These are phyloP conservation scores for Corynascus novoguineensis DNA, from an alignment of 495 filamentous ascomycete genomes.

Conservation along the genomic window DNA sequence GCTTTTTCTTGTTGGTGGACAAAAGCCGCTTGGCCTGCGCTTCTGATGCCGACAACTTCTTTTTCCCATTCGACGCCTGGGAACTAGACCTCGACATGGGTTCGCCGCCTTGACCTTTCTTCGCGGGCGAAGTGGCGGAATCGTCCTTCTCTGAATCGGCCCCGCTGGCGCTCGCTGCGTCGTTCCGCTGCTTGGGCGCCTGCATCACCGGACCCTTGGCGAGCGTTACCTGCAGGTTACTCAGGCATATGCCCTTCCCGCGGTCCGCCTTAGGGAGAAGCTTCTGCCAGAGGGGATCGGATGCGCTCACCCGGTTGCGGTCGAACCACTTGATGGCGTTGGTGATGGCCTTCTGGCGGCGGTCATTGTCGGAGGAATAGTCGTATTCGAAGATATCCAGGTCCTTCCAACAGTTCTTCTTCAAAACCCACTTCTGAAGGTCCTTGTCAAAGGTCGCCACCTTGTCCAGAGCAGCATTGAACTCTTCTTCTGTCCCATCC, in stretches of 20 bases:
- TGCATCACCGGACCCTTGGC: constrained; percentile 53
- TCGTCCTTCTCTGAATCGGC: constrained; percentile 45
- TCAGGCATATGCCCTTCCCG: constrained; percentile 73
- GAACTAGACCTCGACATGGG: constrained; percentile 51
- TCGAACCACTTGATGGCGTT: constrained; percentile 80
- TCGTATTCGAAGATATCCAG: constrained; percentile 75
- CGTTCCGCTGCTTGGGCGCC: constrained; percentile 53
- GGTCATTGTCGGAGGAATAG: constrained; percentile 58
- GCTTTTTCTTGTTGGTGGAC: constrained; percentile 54
- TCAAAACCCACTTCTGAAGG: constrained; percentile 59
- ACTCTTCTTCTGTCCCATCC: constrained; percentile 52
- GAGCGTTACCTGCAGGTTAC: constrained; percentile 61
- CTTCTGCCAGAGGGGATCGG: constrained; percentile 74
- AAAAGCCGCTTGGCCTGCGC: constrained; percentile 57
- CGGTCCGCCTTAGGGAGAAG: constrained; percentile 69
- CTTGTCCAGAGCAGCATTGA: constrained; percentile 50
- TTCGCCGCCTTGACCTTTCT: constrained; percentile 43
- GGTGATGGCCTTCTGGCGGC: constrained; percentile 74
- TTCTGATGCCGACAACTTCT: constrained; percentile 57
- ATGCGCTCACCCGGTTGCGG: constrained; percentile 63
- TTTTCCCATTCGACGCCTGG: constrained; percentile 48
- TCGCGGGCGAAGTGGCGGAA: constrained; percentile 21
- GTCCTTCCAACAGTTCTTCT: constrained; percentile 71
- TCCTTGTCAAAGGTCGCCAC: constrained; percentile 52
- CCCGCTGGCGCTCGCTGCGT: constrained; percentile 53